Base-by-base conservation (phyloP, 257 asterid species). In the Solanum etuberosum region DNA sequence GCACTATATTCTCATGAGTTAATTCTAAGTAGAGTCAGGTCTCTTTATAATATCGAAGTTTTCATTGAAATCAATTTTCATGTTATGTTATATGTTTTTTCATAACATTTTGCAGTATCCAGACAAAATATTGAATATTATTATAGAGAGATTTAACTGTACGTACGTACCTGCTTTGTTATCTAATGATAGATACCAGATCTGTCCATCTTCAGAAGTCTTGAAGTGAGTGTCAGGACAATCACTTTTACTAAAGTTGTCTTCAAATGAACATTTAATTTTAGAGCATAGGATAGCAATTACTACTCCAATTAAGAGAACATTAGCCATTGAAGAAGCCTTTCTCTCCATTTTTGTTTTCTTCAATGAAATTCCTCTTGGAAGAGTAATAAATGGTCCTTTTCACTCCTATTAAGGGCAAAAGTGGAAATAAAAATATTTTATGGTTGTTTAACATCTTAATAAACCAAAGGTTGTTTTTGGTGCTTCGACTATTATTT, bases 161-260 rank as follows among this genome's bases (percentile, higher is more conserved):
- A 51, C 1, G 11, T 54, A 38, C 11, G n/a, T 54, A 96, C 99
- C 98, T 87, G 98, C 92, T 67, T 92, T 61, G 86, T 94, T 89
- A 86, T 94, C 92, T 59, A 97, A 89, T 43, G 98, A 93, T 82
- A 96, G 97, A 76, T 89, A 77, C 99, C 99, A 97, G 92, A 91
- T 95, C 94, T 93, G 96, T 3, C 98, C 99, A 89, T 95, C 99
- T 73, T 88, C 93, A 38, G 99, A 96, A 77, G 98, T 92, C 89
- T 94, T 93, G 97, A 97, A 97, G 86, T 97, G 87, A 9, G 91
- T 88, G 9, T 88, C 96, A 20, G 99, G 99, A 84, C 99, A 97
- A 86, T 73, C 81, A 35, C 91, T 91, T 88, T 91, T 97, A 87
- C 93, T 91, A 94, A 97, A 97, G 67, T 87, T 90, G 32, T 93